Base-by-base conservation (phyloP, 73 alveolate genomes). In the Paramecium octaurelia region DNA sequence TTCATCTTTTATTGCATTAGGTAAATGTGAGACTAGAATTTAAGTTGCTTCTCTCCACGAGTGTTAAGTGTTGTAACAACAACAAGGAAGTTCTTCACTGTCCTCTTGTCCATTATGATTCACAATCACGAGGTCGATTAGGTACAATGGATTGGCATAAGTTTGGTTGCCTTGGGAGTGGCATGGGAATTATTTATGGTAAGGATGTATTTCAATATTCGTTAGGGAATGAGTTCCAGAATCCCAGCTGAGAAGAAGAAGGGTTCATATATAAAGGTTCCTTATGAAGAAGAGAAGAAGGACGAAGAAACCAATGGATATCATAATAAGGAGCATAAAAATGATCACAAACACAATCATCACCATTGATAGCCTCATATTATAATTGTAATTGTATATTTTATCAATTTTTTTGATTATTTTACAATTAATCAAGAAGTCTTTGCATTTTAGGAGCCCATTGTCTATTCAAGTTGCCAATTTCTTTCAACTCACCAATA, bases 81-180 rank as follows among this genome's bases (percentile, higher is more conserved):
- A 3, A 44, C 94, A 7, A 58, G 94, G 16, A 89, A 89, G 48
- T 89, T 89, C 46, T 89, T 89, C 12, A 89, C 94, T 9, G 92
- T 89, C 4, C 71, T 89, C 14, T 18, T 85, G 5, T 70, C 92
- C 2, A 89, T 89, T 10, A 35, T 69, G 6, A 58, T 58, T 11
- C 86, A 64, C 42, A 80, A 80, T 44, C 93, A 87, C 58, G 29
- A 68, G 16, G 54, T 87, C 14, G 29, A 29, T 54, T 23, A 36
- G 1, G 29, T 35, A 8, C 40, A 87, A 64, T 87, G 93, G 93
- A 27, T 87, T 9, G 93, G 88, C 3, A 58, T 87, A 11, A 42
- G 46, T 20, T 40, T 87, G 24, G 93, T 87, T n/a, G 84, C 86
- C 18, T 80, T 68, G 8, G 93, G 89, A 0, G 86, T 87, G 11